These are phyloP conservation scores for Apiotrichum siamense DNA, from an alignment of 1,284 basidiomycete genomes.

Conservation along the genomic window DNA sequence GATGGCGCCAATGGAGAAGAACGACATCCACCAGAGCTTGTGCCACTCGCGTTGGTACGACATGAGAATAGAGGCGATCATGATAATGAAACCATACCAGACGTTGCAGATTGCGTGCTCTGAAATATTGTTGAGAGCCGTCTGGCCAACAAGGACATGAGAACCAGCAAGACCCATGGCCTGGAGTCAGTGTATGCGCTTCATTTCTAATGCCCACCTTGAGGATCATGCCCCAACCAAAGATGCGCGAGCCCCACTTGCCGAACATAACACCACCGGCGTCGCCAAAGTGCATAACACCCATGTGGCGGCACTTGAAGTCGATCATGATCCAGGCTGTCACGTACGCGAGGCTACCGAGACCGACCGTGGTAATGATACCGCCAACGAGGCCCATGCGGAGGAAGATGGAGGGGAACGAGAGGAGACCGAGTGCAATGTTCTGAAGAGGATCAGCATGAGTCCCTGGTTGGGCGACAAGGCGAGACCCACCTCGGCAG, in stretches of 20 bases:
- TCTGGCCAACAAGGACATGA: slow-evolving; percentile 37
- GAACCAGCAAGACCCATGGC: slow-evolving; percentile 38
- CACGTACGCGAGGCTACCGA: slow-evolving; percentile 34
- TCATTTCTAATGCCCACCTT: slow-evolving; percentile 20
- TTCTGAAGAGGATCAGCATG: slow-evolving; percentile 14
- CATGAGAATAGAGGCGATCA: slow-evolving; percentile 27
- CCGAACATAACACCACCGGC: slow-evolving; percentile 40
- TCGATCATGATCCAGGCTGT: slow-evolving; percentile 40
- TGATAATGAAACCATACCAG: slow-evolving; percentile 36
- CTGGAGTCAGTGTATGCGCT: slow-evolving; percentile 7
- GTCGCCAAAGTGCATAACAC: slow-evolving; percentile 41
- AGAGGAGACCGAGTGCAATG: slow-evolving; percentile 40
- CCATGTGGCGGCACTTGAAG: slow-evolving; percentile 41
- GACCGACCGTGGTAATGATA: slow-evolving; percentile 28
- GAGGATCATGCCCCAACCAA: slow-evolving; percentile 31
- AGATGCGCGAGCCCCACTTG: slow-evolving; percentile 29
- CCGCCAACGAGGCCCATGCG: slow-evolving; percentile 40
- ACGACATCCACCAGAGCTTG: slow-evolving; percentile 33
- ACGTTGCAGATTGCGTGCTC: slow-evolving; percentile 37
- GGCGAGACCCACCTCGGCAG: slow-evolving; percentile 37
- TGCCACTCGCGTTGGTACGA: slow-evolving; percentile 30
- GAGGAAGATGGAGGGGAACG: slow-evolving; percentile 38
- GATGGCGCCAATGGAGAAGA: slow-evolving; percentile 33
- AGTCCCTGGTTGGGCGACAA: too few relatives aligned
- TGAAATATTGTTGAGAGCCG: slow-evolving; percentile 32